Percentiles rank a stretch among this genome's conserved stretches.
phyloP scores from a whole-genome alignment of 192 early-diverging fungal genomes.

The Dispira parvispora region DNA sequence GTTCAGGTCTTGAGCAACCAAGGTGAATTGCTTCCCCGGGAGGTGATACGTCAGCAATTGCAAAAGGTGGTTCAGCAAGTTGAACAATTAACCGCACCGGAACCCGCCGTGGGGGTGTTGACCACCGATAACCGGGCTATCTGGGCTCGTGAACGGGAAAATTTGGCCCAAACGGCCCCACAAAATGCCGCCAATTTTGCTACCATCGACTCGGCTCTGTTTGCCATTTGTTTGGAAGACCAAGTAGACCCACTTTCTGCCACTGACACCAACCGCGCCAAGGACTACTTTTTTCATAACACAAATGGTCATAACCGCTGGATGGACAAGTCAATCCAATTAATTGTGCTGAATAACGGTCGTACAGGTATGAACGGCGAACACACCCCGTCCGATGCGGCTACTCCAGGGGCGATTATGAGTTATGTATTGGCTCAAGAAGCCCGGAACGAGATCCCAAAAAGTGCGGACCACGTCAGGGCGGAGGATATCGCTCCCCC shows the following conservation, averaged over 20 bases:
- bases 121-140: constrained; percentile 80
- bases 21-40: constrained; percentile 42
- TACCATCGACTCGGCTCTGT: constrained; percentile 62
- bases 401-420: constrained; percentile 62
- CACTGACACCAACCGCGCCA: constrained; percentile 40
- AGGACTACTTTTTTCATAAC: constrained; percentile 65
- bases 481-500: constrained; percentile 22
- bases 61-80: constrained; percentile 25
- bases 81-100: constrained; percentile 21
- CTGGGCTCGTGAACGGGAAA: constrained; percentile 47
- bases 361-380: constrained; percentile 88
- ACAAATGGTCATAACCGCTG: constrained; percentile 70
- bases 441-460: constrained; percentile 1
- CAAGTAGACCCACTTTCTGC: constrained; percentile 37
- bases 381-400: constrained; percentile 86
- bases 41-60: constrained; percentile 30
- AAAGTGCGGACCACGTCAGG: constrained; percentile 1
- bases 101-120: constrained; percentile 59
- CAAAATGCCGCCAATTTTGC: constrained; percentile 38
- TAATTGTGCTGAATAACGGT: constrained; percentile 71
- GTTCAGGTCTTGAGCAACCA: constrained; percentile 54
- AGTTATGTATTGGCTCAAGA: constrained; percentile 15
- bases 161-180: constrained; percentile 22
- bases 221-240: constrained; percentile 74
- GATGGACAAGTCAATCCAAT: constrained; percentile 92